Conservation (phyloP, 2,329 filamentous ascomycete genomes). For the Penicillium palitans region DNA sequence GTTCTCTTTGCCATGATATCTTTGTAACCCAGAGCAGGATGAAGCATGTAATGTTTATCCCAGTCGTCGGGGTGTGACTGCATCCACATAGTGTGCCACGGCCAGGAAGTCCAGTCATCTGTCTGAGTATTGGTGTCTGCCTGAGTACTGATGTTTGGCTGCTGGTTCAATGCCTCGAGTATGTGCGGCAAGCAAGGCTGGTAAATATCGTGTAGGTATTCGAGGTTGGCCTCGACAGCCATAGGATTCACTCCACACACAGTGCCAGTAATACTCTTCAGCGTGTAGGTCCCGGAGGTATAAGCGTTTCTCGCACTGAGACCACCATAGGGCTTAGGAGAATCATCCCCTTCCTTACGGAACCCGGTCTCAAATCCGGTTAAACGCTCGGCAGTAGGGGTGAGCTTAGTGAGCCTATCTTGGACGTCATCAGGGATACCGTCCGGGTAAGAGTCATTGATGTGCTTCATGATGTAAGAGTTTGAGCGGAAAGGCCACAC, state of each 20-base stretch:
- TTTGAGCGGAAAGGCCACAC: constrained; percentile 47
- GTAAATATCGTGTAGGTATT: constrained; percentile 44
- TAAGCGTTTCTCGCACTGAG: constrained; percentile 44
- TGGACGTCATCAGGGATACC: constrained; percentile 35
- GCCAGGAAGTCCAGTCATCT: constrained; percentile 27
- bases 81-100: constrained; percentile 32
- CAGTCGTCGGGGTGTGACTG: constrained; percentile 32
- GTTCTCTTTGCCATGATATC: constrained; percentile 21
- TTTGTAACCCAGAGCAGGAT: constrained; percentile 27
- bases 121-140: neutral
- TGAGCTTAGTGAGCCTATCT: constrained; percentile 27
- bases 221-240: constrained; percentile 45
- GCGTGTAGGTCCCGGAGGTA: constrained; percentile 45
- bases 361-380: constrained; percentile 26
- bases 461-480: constrained; percentile 31
- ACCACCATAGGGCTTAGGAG: constrained; percentile 37
- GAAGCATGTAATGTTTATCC: constrained; percentile 29
- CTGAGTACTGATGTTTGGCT: constrained; percentile 15
- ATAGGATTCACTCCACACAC: constrained; percentile 45
- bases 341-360: constrained; percentile 8
- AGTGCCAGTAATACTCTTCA: constrained; percentile 46
- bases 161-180: constrained; percentile 23
- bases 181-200: constrained; percentile 47
- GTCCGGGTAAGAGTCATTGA: constrained; percentile 37
- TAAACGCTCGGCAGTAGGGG: constrained; percentile 27